Percentiles rank a stretch among this genome's conserved stretches.
phyloP scores from a whole-genome alignment of 371 early-diverging fungal species.

The Blastocladiella emersonii region DNA sequence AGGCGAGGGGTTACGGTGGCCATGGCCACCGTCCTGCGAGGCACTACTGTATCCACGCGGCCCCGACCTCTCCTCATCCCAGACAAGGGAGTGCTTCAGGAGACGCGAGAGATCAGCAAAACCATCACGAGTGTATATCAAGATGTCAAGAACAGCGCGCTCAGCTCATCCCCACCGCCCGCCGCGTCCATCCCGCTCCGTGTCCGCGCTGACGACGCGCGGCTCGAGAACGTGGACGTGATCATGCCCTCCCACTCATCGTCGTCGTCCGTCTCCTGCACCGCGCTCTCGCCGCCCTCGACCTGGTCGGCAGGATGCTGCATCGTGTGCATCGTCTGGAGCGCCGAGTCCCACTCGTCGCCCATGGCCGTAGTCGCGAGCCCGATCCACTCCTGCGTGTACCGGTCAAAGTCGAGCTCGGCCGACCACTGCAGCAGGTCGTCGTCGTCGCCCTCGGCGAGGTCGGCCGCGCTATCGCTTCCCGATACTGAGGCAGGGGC shows the following conservation, averaged over 20 bases:
- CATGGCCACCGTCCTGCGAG: no score
- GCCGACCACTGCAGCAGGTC: constrained; percentile 18
- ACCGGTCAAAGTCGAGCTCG: constrained; percentile 32
- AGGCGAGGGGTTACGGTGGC: no score
- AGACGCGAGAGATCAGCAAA: no score
- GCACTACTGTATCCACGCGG: no score
- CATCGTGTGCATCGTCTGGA: no score
- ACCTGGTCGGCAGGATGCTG: background rate
- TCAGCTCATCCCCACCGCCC: no score
- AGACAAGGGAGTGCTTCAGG: no score
- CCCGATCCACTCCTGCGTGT: constrained; percentile 21
- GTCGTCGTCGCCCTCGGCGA: constrained; percentile 8
- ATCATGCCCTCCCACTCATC: background rate
- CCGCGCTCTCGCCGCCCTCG: background rate
- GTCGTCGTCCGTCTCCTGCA: background rate
- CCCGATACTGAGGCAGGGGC: background rate
- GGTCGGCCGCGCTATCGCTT: background rate
- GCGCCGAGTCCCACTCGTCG: background rate
- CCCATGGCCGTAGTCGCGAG: constrained; percentile 19
- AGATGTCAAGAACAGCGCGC: no score
- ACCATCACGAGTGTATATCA: no score
- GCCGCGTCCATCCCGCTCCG: no score
- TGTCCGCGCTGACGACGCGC: background rate
- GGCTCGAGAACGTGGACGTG: background rate
- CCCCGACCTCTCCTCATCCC: no score